Evolutionary conservation across 352 stramenopile genomes (phyloP).

Genomic region (Thalassiosira hispida): DNA sequence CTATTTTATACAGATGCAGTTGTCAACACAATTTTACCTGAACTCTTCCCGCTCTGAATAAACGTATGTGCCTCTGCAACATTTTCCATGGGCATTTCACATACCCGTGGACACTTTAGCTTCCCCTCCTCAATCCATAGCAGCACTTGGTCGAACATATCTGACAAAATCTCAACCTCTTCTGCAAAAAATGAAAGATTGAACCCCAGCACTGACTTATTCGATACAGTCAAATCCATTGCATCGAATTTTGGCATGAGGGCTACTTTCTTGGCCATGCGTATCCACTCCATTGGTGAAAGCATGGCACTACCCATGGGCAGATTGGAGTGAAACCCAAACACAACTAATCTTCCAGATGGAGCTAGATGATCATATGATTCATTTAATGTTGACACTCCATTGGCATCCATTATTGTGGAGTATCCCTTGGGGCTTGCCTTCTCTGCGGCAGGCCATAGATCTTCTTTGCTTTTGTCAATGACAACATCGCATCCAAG

Average conservation of each 20-base stretch:
- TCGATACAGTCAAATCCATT: constrained; percentile 76
- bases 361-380: constrained; percentile 79
- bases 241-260: constrained; percentile 82
- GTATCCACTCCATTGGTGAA: constrained; percentile 72
- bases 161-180: constrained; percentile 69
- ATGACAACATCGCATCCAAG: constrained; percentile 82
- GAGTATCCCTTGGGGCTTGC: constrained; percentile 59
- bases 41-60: constrained; percentile 77
- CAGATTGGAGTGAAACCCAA: constrained; percentile 85
- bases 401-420: constrained; percentile 82
- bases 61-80: constrained; percentile 72
- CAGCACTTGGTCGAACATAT: constrained; percentile 78
- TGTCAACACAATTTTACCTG: constrained; percentile 81
- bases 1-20: not conserved
- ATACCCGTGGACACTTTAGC: constrained; percentile 60
- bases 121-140: constrained; percentile 62
- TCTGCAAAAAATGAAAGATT: constrained; percentile 84
- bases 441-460: constrained; percentile 61
- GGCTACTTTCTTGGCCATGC: constrained; percentile 67
- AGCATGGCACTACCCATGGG: constrained; percentile 70
- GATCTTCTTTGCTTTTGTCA: constrained; percentile 72
- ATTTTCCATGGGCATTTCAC: constrained; percentile 65
- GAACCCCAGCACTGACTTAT: constrained; percentile 79
- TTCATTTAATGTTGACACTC: constrained; percentile 75
- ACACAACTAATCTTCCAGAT: constrained; percentile 76